Evolutionary conservation across 768 basidiomycete species (phyloP), one percentile per base, ranked within the genome.

Genomic region (Nevesoporus exiguus): DNA sequence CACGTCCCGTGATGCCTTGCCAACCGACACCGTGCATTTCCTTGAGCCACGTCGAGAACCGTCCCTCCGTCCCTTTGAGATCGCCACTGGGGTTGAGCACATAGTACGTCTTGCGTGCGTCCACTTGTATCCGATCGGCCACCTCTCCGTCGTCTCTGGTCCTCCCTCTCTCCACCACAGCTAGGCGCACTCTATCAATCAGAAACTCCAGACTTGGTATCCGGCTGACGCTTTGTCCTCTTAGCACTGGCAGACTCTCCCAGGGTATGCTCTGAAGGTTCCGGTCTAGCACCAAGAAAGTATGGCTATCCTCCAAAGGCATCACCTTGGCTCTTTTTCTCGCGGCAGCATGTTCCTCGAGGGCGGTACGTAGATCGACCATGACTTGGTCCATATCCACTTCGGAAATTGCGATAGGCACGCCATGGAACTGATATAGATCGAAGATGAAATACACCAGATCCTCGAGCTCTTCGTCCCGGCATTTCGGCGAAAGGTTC

Each of bases 381-480:
- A 84, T 85, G n/a, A 95, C 84, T 66, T 93, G 90, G 61, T 90
- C 88, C 46, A 96, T 80, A 66, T 98, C 96, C 8, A 98, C 82
- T 67, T 99, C 96, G 21, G 93, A 87, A 40, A 88, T 83, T 0
- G 93, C 92, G 24, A 98, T 82, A 0, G 88, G 85, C 3, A 93
- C 80, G 1, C 96, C 95, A 57, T 94, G 87, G 72, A 96, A 90
- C 65, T 96, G 93, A 66, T 96, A 96, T 0, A 97, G 77, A 64
- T 98, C 97, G 22, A 98, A 76, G 30, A 98, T 79, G 73, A 96
- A 98, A 67, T 94, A 98, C 3, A 92, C 82, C 31, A 98, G 75
- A 66, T 99, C 97, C 68, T 98, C 97, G 9, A 98, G 76, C 65
- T 99, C 97, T 66, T 99, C 96, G 61, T 96, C 90, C 30, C 83